A percentile compares a stretch with the other conserved stretches of the same genome.
Evolutionary conservation across 2,329 filamentous ascomycete species (phyloP).

Genomic region (Botryosphaeria agaves): DNA sequence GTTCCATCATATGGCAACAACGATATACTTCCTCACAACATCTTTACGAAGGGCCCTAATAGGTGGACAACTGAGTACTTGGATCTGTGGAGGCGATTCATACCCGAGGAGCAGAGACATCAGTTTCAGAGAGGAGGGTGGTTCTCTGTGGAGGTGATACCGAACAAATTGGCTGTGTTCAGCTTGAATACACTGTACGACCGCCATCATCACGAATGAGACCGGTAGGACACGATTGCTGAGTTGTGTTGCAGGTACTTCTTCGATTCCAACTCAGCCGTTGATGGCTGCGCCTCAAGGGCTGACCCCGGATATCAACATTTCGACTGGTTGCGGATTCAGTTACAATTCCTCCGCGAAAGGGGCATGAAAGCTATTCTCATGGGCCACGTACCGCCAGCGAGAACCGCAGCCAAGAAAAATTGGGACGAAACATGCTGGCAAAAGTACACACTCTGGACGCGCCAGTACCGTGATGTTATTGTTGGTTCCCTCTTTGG

Average conservation of each 20-base stretch:
- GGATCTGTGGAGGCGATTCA: slow-evolving; percentile 69
- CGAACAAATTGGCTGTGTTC: slow-evolving; percentile 69
- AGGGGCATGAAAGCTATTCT: slow-evolving; percentile 88
- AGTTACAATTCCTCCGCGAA: slow-evolving; percentile 66
- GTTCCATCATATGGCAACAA: slow-evolving; percentile 93
- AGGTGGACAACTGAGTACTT: slow-evolving; percentile 64
- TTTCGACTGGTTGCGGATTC: slow-evolving; percentile 87
- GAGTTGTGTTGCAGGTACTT: slow-evolving; percentile 43
- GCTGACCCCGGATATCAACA: slow-evolving; percentile 84
- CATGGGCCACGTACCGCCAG: slow-evolving; percentile 86
- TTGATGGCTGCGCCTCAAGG: slow-evolving; percentile 68
- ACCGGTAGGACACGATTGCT: not conserved
- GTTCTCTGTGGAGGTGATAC: slow-evolving; percentile 88
- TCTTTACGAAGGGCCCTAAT: slow-evolving; percentile 73
- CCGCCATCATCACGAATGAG: not conserved
- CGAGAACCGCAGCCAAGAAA: slow-evolving; percentile 66
- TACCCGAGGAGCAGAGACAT: slow-evolving; percentile 83
- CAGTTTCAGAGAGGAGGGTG: slow-evolving; percentile 85
- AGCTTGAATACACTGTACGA: slow-evolving; percentile 72
- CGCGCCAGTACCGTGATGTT: slow-evolving; percentile 80
- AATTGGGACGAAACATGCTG: slow-evolving; percentile 95
- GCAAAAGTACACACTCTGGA: slow-evolving; percentile 92
- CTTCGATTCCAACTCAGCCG: slow-evolving; percentile 81
- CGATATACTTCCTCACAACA: slow-evolving; percentile 93
- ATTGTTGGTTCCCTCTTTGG: slow-evolving; percentile 66